Percentiles rank a stretch among this genome's conserved stretches.
These are phyloP conservation scores for Trichosporon faecale DNA, from an alignment of 1,284 basidiomycete species.

Conservation along the genomic window DNA sequence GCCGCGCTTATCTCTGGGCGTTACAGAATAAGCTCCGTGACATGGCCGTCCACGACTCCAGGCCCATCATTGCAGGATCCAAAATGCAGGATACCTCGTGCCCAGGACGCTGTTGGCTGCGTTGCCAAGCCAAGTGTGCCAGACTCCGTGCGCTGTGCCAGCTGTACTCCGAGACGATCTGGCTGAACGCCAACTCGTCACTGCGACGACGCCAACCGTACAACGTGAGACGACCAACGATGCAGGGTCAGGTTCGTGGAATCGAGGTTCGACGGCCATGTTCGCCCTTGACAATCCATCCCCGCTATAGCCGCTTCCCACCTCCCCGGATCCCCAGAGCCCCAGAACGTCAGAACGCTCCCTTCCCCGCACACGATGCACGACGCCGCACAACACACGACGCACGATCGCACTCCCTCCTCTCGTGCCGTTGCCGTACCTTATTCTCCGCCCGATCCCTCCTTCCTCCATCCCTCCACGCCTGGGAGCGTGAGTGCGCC, in stretches of 20 bases:
- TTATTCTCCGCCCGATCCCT: not conserved
- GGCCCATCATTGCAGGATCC: not conserved
- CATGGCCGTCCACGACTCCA: not conserved
- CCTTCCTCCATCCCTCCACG: not conserved
- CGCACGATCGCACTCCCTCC: not conserved
- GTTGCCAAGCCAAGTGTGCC: not conserved
- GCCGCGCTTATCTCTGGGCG: constrained; percentile 1
- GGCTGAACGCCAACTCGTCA: not conserved
- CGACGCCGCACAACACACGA: not conserved
- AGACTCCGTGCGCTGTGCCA: not conserved
- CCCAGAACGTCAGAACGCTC: not conserved
- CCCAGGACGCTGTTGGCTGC: not conserved
- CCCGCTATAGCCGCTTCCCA: constrained; percentile 1
- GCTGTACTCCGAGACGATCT: not conserved
- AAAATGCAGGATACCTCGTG: not conserved
- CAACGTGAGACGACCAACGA: not conserved
- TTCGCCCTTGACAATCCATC: not conserved
- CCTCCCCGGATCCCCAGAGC: not conserved
- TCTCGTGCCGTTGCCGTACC: not conserved
- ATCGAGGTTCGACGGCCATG: not conserved
- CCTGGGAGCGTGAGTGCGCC: not conserved
- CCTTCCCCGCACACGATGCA: not conserved
- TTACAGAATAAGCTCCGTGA: constrained; percentile 2
- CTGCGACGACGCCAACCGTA: not conserved
- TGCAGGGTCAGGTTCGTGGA: not conserved